Evolutionary conservation across 345 rosid species (phyloP), one percentile per base, ranked within the genome.

Genomic region (Isatis tinctoria): DNA sequence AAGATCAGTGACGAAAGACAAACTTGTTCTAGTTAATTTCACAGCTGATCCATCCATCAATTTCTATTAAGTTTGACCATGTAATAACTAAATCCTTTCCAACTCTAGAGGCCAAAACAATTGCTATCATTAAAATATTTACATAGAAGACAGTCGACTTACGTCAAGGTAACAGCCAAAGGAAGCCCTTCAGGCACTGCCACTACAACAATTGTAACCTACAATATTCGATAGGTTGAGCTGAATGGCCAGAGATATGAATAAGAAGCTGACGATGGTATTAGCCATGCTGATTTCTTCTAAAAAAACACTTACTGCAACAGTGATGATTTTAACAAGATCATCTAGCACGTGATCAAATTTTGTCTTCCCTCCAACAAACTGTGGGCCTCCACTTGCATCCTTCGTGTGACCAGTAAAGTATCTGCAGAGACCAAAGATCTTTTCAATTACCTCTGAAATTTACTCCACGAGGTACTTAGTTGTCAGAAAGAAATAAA

Each of bases 131-230:
- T 22, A 26, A 63, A 56, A 56, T 59, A 66, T 52, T 17, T 54
- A 39, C 18, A 63, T 37, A 68, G n/a, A 61, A 33, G 49, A 65
- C 28, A 71, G 77, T 28, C 69, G 30, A 81, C 92, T 82, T 85
- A 95, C 99, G 97, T 95, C 75, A 92, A 76, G 59, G 98, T 95
- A 65, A 92, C 99, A 82, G 99, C 99, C 77, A 95, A 78, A 18
- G 99, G 99, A 76, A 95, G 99, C 63, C 99, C 98, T 78, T 95
- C 98, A 64, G 99, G 99, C 62, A 95, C 99, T 30, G 99, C 98
- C 79, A 95, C 99, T 57, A 92, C 97, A 45, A 92, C 98, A 72
- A 92, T 95, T 24, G 98, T 95, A 43, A 95, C 99, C 98, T 95
- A 78, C 57, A 84, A 73, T 5, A 43, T 62, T 64, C 24, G 26